Base-by-base conservation (phyloP, 495 filamentous ascomycete species). In the Xylona heveae region DNA sequence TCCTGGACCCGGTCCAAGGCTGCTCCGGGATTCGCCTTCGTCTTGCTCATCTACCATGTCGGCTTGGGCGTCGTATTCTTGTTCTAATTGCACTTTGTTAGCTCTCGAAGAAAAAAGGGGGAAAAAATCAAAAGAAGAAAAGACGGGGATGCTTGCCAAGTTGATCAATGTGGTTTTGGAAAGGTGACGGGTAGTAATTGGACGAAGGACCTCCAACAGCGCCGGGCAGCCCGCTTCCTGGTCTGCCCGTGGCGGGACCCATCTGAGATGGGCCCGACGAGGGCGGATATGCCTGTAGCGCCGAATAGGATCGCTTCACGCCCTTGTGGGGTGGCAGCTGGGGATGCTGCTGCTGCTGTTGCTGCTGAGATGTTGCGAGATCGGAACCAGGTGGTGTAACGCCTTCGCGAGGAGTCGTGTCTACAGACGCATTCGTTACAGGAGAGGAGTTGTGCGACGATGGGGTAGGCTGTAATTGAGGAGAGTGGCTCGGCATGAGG, bases 41-140 rank as follows among this genome's bases (percentile, higher is more conserved):
- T 75, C 71, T 41, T 66, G 48, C 20, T 93, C 85, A 49, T 95
- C 85, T 49, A 88, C 70, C 66, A 92, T 78, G 41, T 93, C 83
- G 46, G 78, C 72, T 61, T 88, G 78, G 34, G 88, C 82, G 55
- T 97, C 88, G 61, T 95, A 95, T 62, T 97, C 88, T 66, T 92
- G 85, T 62, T 95, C 88, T 97, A 66, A 65, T 72, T 53, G 64
- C 57, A 78, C 62, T 63, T 50, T 68, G 68, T 80, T 58, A 77
- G 42, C 59, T 58, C 69, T 80, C 78, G 74, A 73, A 79, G 61
- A 35, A 51, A 51, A 51, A 45, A 42, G 42, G 49, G 42, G 40
- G 39, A 52, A 46, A 53, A 55, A 51, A 59, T n/a, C 64, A 40
- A 49, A 62, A 58, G 44, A 46, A 43, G 57, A 41, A 49, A 61